Evolutionary conservation across 805 yeast genomes (phyloP).

Genomic region (Nematodospora valgi): DNA sequence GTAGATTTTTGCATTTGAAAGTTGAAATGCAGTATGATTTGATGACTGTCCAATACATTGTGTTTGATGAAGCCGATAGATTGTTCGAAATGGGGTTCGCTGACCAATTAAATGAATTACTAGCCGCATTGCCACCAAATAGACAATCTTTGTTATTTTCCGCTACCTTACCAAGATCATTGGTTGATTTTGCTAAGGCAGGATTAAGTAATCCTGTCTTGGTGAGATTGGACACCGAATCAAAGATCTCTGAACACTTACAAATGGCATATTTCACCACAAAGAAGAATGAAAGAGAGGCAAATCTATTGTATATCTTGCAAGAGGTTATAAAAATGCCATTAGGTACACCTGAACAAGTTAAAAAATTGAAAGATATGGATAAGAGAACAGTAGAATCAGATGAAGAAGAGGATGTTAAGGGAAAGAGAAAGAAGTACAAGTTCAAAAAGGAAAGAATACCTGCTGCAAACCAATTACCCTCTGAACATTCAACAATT

Average conservation of each 20-base stretch:
- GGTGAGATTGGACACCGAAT: conserved; percentile 89
- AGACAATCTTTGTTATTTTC: conserved; percentile 90
- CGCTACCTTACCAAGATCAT: conserved; percentile 88
- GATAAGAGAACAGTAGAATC: conserved; percentile 49
- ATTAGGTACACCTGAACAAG: conserved; percentile 66
- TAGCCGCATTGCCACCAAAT: conserved; percentile 74
- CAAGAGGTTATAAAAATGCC: conserved; percentile 87
- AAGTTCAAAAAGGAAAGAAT: conserved; percentile 51
- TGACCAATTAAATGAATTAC: conserved; percentile 85
- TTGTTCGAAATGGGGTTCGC: conserved; percentile 95
- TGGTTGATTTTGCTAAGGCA: conserved; percentile 96
- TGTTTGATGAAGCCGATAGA: conserved; percentile 97
- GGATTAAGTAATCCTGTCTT: conserved; percentile 90
- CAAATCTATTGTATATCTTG: conserved; percentile 69
- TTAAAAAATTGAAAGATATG: conserved; percentile 47
- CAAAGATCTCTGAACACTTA: conserved; percentile 83
- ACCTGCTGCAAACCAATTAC: conserved; percentile 80
- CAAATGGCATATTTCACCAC: conserved; percentile 85
- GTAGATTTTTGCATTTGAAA: conserved; percentile 91
- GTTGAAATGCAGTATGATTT: conserved; percentile 92
- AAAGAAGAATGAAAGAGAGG: conserved; percentile 85
- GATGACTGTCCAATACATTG: conserved; percentile 80
- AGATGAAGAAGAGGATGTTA: conserved; percentile 49
- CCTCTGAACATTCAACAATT: conserved; percentile 83
- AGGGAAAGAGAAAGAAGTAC: conserved; percentile 30